Percentiles rank a stretch among this genome's conserved stretches.
phyloP scores from a whole-genome alignment of 768 basidiomycete genomes.

The Glaciozyma antarctica region DNA sequence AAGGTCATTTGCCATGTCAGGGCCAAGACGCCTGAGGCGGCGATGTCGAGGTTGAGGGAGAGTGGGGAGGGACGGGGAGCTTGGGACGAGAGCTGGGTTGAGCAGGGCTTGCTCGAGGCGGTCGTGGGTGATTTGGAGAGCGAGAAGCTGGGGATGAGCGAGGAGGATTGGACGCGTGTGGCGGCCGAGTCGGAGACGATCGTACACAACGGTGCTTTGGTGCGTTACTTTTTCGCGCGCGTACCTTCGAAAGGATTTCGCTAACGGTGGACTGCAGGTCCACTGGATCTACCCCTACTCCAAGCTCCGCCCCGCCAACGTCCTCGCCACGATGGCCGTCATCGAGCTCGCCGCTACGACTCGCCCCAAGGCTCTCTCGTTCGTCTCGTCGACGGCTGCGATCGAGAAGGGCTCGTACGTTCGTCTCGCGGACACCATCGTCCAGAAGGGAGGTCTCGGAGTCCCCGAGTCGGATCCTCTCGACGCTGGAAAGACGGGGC shows the following conservation, averaged over 20 bases:
- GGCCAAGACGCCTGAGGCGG: conserved; percentile 54
- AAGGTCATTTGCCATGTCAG: conserved; percentile 93
- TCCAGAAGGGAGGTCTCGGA: conserved; percentile 48
- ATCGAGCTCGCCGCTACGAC: conserved; percentile 54
- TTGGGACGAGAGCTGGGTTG: conserved; percentile 80
- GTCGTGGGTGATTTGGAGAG: conserved; percentile 73
- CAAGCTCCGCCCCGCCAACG: conserved; percentile 80
- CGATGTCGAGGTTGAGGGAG: conserved; percentile 58
- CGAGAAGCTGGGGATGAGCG: conserved; percentile 61
- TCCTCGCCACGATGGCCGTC: conserved; percentile 76
- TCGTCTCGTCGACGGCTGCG: conserved; percentile 92
- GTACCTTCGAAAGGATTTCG: not conserved
- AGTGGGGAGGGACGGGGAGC: conserved; percentile 67
- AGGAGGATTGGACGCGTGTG: conserved; percentile 57
- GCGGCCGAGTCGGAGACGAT: conserved; percentile 67
- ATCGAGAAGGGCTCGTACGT: conserved; percentile 88
- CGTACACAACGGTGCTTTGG: conserved; percentile 93
- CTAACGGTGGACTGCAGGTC: conserved; percentile 50
- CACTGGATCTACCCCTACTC: conserved; percentile 99
- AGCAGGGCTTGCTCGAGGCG: conserved; percentile 58
- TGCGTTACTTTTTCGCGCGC: conserved; percentile 42
- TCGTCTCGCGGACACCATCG: conserved; percentile 63
- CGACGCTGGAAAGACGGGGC: conserved; percentile 61
- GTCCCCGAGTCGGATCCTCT: conserved; percentile 81
- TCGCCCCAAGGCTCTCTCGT: conserved; percentile 70